Base-by-base conservation (phyloP, 129 eudicot genomes). In the Saposhnikovia divaricata region DNA sequence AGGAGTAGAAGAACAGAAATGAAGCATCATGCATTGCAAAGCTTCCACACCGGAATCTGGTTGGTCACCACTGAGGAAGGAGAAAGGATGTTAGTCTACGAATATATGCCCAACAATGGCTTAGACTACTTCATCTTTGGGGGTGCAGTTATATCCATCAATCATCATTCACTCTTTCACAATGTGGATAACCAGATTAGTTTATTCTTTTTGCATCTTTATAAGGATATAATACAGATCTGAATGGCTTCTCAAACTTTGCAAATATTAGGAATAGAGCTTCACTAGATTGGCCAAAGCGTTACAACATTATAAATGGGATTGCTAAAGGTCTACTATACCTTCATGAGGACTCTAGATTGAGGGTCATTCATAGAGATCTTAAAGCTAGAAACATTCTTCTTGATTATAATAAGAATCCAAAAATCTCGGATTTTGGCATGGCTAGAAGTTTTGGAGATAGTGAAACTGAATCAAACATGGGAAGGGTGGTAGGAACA, bases 361-460 rank as follows among this genome's bases (percentile, higher is more conserved):
- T 68, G 13, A 70, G 74, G 40, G 44, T 70, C 74, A 70, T 70
- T 38, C 74, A 70, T 38, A 37, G 74, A 70, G 74, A 70, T 70
- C 74, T 70, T 25, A 70, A 70, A 70, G 47, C 75, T 39, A 70
- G 75, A 46, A 70, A 70, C 23, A 70, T 70, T 23, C 75, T 70
- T 70, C 75, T 70, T 38, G 75, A 70, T 38, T 38, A 16, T 70
- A 19, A 70, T 14, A 70, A 38, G 75, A 37, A 70, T 70, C 75
- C 75, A 18, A 70, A 37, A 70, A 70, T 70, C 3, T 70, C 75
- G 39, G 75, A 70, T 70, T 70, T 70, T 70, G 75, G 75, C 44
- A 70, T 70, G 75, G 75, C 75, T 70, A 70, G 75, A 70, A 70
- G 44, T 70, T 70, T 70, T 19, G 75, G 75, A 34, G 75, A 39